Percentiles rank a stretch among this genome's conserved stretches.
Evolutionary conservation across 768 basidiomycete species (phyloP).

Genomic region (Boletus rubroflammeus): DNA sequence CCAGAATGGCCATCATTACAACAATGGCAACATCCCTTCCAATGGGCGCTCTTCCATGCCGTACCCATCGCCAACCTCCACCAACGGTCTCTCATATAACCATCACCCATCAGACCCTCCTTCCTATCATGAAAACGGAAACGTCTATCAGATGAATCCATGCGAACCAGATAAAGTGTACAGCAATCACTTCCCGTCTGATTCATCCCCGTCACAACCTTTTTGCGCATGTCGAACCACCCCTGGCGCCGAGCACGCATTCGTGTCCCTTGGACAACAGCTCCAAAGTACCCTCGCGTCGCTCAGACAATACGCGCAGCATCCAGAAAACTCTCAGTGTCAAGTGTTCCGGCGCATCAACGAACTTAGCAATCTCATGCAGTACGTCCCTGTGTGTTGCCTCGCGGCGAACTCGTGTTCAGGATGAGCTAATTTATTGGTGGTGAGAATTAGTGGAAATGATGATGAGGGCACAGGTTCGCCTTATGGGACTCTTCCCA

Average conservation of each 20-base stretch:
- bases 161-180: slow-evolving; percentile 35
- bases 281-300: slow-evolving; percentile 54
- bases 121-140: slow-evolving; percentile 33
- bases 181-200: slow-evolving; percentile 30
- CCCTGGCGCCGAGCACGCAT: slow-evolving; percentile 54
- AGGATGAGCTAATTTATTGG: slow-evolving; percentile 30
- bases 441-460: slow-evolving; percentile 43
- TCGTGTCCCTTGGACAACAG: slow-evolving; percentile 61
- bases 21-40: slow-evolving; percentile 28
- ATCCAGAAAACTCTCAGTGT: slow-evolving; percentile 51
- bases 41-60: slow-evolving; percentile 30
- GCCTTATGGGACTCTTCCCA: slow-evolving; percentile 53
- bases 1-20: slow-evolving; percentile 33
- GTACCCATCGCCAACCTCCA: slow-evolving; percentile 34
- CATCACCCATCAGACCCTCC: slow-evolving; percentile 34
- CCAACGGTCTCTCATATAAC: slow-evolving; percentile 32
- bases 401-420: slow-evolving; percentile 34
- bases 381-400: slow-evolving; percentile 46
- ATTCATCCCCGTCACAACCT: slow-evolving; percentile 33
- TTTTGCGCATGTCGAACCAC: slow-evolving; percentile 64
- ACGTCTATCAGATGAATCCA: slow-evolving; percentile 35
- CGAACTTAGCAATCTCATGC: slow-evolving; percentile 60
- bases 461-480: slow-evolving; percentile 47
- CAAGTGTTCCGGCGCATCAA: slow-evolving; percentile 54
- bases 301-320: slow-evolving; percentile 60